phyloP scores from a whole-genome alignment of 108 stramenopile species.

The Skeletonema potamos region DNA sequence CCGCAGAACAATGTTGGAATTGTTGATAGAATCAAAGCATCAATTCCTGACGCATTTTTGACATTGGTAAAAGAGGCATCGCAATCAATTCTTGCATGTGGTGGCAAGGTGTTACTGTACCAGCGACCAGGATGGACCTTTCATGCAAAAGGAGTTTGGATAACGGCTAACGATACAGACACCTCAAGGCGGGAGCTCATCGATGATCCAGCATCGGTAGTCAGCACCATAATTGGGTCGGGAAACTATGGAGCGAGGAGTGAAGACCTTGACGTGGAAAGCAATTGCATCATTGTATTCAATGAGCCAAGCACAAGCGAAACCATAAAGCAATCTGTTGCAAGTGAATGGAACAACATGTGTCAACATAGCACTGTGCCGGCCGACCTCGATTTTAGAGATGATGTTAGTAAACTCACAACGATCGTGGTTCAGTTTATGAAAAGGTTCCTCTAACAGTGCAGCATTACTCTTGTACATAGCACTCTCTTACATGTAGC shows the following conservation, averaged over 20 bases:
- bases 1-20: conserved; percentile 15
- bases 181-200: conserved; percentile 15
- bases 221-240: conserved; percentile 67
- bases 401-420: conserved; percentile 6
- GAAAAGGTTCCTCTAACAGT: conserved; percentile 5
- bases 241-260: conserved; percentile 81
- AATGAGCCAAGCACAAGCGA: background rate
- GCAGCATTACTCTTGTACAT: background rate
- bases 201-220: conserved; percentile 27
- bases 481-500: background rate
- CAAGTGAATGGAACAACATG: conserved; percentile 46
- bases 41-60: conserved; percentile 77
- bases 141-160: conserved; percentile 88
- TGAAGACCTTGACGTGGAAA: conserved; percentile 75
- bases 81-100: conserved; percentile 16
- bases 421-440: conserved; percentile 25
- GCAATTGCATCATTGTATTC: conserved; percentile 74
- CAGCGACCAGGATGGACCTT: conserved; percentile 80
- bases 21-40: conserved; percentile 65
- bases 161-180: conserved; percentile 20
- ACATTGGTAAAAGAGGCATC: conserved; percentile 49
- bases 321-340: conserved; percentile 15
- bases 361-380: conserved; percentile 18
- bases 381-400: background rate
- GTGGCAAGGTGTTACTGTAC: conserved; percentile 60